Conservation (phyloP, 306 rosid species). For the Clitoria ternatea region DNA sequence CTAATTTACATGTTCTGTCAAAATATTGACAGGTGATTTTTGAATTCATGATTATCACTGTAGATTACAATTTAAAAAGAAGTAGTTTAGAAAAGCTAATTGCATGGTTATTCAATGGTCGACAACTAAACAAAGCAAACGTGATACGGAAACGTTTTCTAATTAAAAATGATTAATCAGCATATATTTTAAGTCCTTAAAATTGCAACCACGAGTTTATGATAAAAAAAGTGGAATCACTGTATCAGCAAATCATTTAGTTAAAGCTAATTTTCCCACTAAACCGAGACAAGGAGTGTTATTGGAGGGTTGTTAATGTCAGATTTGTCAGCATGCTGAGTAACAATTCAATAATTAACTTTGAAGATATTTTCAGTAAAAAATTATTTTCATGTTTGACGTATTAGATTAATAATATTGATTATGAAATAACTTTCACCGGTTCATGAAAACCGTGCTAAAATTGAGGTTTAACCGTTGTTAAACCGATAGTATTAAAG, state of each 20-base stretch:
- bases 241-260: background rate
- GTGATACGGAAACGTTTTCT: background rate
- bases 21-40: too few species aligned
- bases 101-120: background rate
- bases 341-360: background rate
- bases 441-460: too few species aligned
- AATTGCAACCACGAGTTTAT: conserved; percentile 29
- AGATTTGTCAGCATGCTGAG: background rate
- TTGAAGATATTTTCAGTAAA: background rate
- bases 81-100: too few species aligned
- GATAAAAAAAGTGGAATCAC: conserved; percentile 4
- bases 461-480: too few species aligned
- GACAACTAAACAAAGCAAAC: background rate
- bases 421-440: background rate
- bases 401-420: background rate
- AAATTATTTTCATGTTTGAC: background rate
- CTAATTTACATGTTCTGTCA: too few species aligned
- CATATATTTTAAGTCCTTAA: background rate
- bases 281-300: conserved; percentile 1
- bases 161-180: background rate
- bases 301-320: background rate
- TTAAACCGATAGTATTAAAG: too few species aligned
- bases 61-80: too few species aligned
- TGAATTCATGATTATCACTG: too few species aligned
- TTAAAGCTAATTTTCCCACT: background rate